phyloP scores from a whole-genome alignment of 1,284 basidiomycete species.

The Boletus sp. region DNA sequence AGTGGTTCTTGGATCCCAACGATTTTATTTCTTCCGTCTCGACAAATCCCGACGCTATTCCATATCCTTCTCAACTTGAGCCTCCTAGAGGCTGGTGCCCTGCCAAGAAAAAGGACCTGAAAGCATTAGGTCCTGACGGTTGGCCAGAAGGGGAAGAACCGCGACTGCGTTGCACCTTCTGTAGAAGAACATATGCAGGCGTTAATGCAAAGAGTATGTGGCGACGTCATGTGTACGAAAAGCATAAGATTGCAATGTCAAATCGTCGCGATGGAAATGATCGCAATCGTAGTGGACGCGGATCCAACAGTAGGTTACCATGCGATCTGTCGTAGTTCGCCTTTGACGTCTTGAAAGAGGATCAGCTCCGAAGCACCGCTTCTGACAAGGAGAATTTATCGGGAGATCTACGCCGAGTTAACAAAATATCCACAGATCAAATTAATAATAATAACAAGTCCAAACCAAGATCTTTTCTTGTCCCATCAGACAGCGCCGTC shows the following conservation, averaged over 20 bases:
- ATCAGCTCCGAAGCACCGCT: constrained; percentile 26
- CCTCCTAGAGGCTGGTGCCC: constrained; percentile 80
- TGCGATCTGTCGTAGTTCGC: background rate
- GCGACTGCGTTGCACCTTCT: constrained; percentile 74
- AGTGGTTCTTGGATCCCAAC: constrained; percentile 69
- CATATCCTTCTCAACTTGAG: constrained; percentile 70
- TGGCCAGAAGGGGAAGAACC: constrained; percentile 77
- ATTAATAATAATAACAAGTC: constrained; percentile 15
- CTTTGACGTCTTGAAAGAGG: constrained; percentile 30
- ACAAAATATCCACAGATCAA: constrained; percentile 22
- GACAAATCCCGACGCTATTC: constrained; percentile 47
- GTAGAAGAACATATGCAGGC: constrained; percentile 71
- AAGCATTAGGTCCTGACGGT: constrained; percentile 56
- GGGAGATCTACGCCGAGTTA: constrained; percentile 29
- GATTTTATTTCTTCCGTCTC: constrained; percentile 57
- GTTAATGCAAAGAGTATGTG: constrained; percentile 87
- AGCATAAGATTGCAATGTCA: constrained; percentile 82
- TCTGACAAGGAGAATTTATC: constrained; percentile 35
- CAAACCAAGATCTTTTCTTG: constrained; percentile 24
- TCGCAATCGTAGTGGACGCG: constrained; percentile 50
- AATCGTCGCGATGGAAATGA: constrained; percentile 69
- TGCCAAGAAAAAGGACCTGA: constrained; percentile 68
- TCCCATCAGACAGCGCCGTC: constrained; percentile 15
- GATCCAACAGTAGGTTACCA: constrained; percentile 54
- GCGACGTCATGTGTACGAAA: constrained; percentile 79